These are phyloP conservation scores for Eucalyptus polyanthemos DNA, from an alignment of 345 rosid species.

Conservation along the genomic window DNA sequence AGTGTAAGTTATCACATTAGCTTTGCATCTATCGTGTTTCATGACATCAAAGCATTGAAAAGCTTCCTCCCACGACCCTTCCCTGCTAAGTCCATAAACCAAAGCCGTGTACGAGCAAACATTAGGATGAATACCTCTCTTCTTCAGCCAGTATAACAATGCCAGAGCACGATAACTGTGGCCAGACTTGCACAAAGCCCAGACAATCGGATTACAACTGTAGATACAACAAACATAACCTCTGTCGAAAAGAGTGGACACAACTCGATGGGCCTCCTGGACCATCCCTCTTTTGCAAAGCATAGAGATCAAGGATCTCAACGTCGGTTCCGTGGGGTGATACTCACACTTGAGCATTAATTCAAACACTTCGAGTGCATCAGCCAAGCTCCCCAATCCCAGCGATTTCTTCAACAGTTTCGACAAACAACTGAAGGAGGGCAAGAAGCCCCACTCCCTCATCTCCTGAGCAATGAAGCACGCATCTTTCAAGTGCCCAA, in stretches of 20 bases:
- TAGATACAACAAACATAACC: constrained; percentile 5
- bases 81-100: constrained; percentile 24
- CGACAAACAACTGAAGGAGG: constrained; percentile 3
- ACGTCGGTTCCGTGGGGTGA: constrained; percentile 1
- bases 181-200: constrained; percentile 23
- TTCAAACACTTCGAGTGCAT: constrained; percentile 8
- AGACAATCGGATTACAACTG: constrained; percentile 16
- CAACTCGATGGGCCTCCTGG: constrained; percentile 1
- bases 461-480: constrained; percentile 8
- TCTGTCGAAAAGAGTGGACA: neutral
- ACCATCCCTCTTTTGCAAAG: constrained; percentile 9
- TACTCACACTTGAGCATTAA: constrained; percentile 9
- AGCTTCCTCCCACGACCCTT: constrained; percentile 9
- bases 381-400: neutral
- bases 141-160: constrained; percentile 13
- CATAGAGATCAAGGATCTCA: constrained; percentile 8
- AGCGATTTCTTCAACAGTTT: constrained; percentile 10
- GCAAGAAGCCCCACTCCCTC: constrained; percentile 6
- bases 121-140: constrained; percentile 11
- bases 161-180: constrained; percentile 6
- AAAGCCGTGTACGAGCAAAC: constrained; percentile 27
- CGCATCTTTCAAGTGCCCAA: constrained; percentile 7
- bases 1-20: constrained; percentile 22
- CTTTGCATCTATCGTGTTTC: constrained; percentile 5
- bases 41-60: constrained; percentile 9